Base-by-base conservation (phyloP, 2,329 filamentous ascomycete genomes). In the Penicillium corylophilum region DNA sequence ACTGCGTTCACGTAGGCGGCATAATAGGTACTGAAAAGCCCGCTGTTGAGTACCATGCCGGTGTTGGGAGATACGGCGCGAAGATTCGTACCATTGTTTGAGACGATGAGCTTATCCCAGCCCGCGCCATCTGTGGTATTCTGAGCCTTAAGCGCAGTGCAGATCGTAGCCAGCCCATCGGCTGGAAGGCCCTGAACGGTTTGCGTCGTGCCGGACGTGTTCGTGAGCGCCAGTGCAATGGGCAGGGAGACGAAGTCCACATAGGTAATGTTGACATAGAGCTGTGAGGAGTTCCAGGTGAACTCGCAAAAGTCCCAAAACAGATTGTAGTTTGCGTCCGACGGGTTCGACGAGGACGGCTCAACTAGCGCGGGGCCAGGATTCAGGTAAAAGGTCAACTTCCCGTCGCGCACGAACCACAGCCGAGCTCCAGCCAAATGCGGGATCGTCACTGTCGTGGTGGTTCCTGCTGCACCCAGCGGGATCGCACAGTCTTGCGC, bases 181-280 rank as follows among this genome's bases (percentile, higher is more conserved):
- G 77, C 55, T 0, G 74, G 69, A 73, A 88, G 81, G 7, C 87
- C 87, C 1, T 75, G 70, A n/a, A 87, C 73, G 39, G 75, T 71
- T 59, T 82, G 77, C 2, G 73, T 71, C 0, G 53, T 63, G n/a
- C 77, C 77, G 13, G 69, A 66, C 1, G 60, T 64, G 5, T 71
- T 75, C 38, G 72, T 71, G 10, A 85, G 71, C 4, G 76, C 74
- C 55, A 85, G 68, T 1, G 81, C 79, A 46, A 87, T 79, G n/a
- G 86, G 85, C 59, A 87, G 67, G 61, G 72, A 73, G 55, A 90
- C 81, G 70, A 92, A 92, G 74, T 92, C 88, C 47, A 92, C 89
- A 66, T 87, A 86, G 55, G 79, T 83, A 61, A 92, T 85, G 61
- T 88, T 88, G 60, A 82, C 83, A 64, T 82, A 89, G 5, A 88